Conservation (phyloP, 1,139 yeast genomes). For the Protomyces arabidopsidicola region DNA sequence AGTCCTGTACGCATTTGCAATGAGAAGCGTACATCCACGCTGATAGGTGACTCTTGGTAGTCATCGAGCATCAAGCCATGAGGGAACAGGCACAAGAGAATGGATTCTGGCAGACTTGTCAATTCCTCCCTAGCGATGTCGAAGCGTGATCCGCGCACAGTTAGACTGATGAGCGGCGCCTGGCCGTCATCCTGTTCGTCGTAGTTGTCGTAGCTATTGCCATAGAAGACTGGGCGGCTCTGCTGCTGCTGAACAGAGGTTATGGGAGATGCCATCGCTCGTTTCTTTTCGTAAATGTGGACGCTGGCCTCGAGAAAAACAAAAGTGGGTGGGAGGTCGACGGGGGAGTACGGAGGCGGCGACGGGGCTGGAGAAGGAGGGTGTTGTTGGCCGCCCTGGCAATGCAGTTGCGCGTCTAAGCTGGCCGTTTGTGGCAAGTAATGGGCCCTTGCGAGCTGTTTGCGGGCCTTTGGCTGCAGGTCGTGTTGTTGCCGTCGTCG, state of each 20-base stretch:
- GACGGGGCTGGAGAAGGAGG: neutral
- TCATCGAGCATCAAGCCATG: slow-evolving; percentile 82
- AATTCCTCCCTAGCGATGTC: slow-evolving; percentile 80
- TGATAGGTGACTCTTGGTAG: slow-evolving; percentile 72
- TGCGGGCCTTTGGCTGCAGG: too few relatives aligned
- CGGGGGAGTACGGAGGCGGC: neutral
- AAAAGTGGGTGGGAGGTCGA: neutral
- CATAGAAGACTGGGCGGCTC: slow-evolving; percentile 8
- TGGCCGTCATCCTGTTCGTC: slow-evolving; percentile 14
- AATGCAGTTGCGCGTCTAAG: too few relatives aligned
- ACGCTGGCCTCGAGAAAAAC: neutral
- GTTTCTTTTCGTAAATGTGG: neutral
- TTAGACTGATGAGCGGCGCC: slow-evolving; percentile 49
- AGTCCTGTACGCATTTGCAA: slow-evolving; percentile 2
- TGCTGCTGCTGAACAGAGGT: slow-evolving; percentile 17
- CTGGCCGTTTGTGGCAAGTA: too few relatives aligned
- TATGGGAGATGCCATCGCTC: slow-evolving; percentile 15
- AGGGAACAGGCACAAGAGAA: slow-evolving; percentile 79
- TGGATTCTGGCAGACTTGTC: slow-evolving; percentile 85
- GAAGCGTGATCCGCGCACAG: slow-evolving; percentile 59
- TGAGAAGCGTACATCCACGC: slow-evolving; percentile 43
- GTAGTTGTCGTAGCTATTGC: neutral
- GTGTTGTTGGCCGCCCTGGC: too few relatives aligned
- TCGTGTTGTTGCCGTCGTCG: too few relatives aligned
- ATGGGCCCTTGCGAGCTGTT: too few relatives aligned